Percentiles rank a stretch among this genome's conserved stretches.
phyloP scores from a whole-genome alignment of 768 basidiomycete species.

The Coprinopsis strossmayeri region DNA sequence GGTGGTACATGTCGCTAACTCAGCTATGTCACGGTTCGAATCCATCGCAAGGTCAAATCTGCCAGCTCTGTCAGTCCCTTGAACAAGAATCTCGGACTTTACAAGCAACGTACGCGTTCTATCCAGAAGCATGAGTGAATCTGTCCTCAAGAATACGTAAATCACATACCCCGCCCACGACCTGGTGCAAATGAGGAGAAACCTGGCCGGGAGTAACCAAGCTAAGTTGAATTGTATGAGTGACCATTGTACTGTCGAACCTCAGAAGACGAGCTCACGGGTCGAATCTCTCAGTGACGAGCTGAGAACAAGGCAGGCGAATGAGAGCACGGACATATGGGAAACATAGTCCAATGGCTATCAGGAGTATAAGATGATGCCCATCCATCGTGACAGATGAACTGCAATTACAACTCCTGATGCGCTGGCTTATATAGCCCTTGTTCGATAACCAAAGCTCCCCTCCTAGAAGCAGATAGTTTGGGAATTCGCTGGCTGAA shows the following conservation, averaged over 20 bases:
- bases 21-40: conserved; percentile 7
- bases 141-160: neutral
- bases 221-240: neutral
- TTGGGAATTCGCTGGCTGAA: too few species aligned
- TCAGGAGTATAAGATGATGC: neutral
- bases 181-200: conserved; percentile 3
- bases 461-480: too few species aligned
- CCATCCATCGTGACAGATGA: too few species aligned
- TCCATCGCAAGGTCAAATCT: conserved; percentile 13
- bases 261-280: neutral
- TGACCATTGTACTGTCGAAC: neutral
- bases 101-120: conserved; percentile 10
- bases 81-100: too few species aligned
- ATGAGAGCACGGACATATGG: neutral
- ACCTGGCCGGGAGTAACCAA: conserved; percentile 2
- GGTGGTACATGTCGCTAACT: conserved; percentile 11
- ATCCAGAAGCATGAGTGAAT: neutral
- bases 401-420: too few species aligned
- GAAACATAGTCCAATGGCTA: neutral
- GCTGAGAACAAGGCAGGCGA: conserved; percentile 2
- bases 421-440: too few species aligned
- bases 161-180: conserved; percentile 9
- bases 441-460: too few species aligned
- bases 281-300: conserved; percentile 2
- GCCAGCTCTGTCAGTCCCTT: too few species aligned